phyloP scores from a whole-genome alignment of 2,329 filamentous ascomycete species.

The Tolypocladium nubicola region DNA sequence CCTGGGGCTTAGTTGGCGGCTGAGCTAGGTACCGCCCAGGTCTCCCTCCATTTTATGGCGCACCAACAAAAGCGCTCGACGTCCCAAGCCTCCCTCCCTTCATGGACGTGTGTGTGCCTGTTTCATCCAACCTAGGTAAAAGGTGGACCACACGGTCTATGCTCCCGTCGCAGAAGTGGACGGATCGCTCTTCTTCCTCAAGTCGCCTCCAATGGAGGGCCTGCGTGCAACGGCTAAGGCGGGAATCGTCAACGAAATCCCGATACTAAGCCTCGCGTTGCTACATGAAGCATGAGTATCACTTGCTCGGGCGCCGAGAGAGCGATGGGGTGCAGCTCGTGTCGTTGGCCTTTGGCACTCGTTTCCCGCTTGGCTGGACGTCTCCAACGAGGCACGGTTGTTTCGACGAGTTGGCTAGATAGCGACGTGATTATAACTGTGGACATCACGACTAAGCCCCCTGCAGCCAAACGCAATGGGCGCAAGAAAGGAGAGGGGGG shows the following conservation, averaged over 20 bases:
- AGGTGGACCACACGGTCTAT: neutral
- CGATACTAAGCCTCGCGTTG: too few species aligned
- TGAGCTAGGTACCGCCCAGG: neutral
- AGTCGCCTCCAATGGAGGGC: too few species aligned
- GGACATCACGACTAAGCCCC: neutral
- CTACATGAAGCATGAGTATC: too few species aligned
- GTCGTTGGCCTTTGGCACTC: neutral
- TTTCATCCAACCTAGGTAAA: slow-evolving; percentile 4
- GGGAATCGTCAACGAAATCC: too few species aligned
- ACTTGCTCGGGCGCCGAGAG: too few species aligned
- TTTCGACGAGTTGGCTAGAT: neutral
- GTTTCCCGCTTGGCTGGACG: neutral
- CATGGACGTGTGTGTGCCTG: neutral
- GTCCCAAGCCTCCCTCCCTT: neutral
- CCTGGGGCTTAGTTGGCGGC: neutral
- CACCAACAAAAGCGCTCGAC: neutral
- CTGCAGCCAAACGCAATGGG: neutral
- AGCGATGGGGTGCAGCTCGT: neutral
- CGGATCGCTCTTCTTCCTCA: neutral
- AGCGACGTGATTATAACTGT: neutral
- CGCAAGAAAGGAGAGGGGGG: neutral
- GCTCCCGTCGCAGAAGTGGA: slow-evolving; percentile 3
- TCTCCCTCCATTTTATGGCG: neutral
- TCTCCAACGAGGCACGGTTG: neutral
- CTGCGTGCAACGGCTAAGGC: too few species aligned